Conservation (phyloP, 2,329 filamentous ascomycete species). For the Corniculantispora saksenae region DNA sequence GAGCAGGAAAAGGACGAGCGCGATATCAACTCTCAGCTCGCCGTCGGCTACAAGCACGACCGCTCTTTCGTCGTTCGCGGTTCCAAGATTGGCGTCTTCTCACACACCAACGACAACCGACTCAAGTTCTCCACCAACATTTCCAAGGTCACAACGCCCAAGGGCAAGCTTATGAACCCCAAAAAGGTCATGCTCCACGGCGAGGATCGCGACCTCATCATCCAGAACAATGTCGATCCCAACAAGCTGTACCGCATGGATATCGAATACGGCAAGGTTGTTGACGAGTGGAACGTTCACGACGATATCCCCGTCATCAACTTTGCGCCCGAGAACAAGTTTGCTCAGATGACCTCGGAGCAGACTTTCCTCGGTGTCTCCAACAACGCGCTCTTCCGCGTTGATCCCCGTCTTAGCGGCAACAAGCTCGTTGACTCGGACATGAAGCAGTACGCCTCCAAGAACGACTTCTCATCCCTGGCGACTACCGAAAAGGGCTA, state of each 20-base stretch:
- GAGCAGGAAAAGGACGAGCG: constrained; percentile 66
- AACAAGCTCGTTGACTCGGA: constrained; percentile 91
- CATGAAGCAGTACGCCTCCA: constrained; percentile 93
- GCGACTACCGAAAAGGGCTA: constrained; percentile 96
- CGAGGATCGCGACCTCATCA: constrained; percentile 84
- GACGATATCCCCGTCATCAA: constrained; percentile 91
- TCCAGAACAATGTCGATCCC: constrained; percentile 80
- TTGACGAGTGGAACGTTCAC: constrained; percentile 98
- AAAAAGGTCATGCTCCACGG: constrained; percentile 97
- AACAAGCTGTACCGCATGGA: constrained; percentile 97
- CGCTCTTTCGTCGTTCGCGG: constrained; percentile 95
- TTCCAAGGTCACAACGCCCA: constrained; percentile 88
- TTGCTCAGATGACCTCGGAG: constrained; percentile 92
- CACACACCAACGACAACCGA: constrained; percentile 88
- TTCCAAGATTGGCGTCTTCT: constrained; percentile 98
- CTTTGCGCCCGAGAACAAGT: constrained; percentile 96
- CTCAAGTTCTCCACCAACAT: constrained; percentile 97
- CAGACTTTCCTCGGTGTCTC: constrained; percentile 95
- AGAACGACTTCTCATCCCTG: constrained; percentile 94
- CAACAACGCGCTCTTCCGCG: constrained; percentile 86
- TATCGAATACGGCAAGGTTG: constrained; percentile 93
- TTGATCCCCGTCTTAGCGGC: constrained; percentile 87
- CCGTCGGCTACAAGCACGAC: constrained; percentile 96
- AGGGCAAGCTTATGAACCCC: constrained; percentile 84
- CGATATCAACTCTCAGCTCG: constrained; percentile 89